These are phyloP conservation scores for Cladosporium sp. DNA, from an alignment of 2,329 filamentous ascomycete species.

Conservation along the genomic window DNA sequence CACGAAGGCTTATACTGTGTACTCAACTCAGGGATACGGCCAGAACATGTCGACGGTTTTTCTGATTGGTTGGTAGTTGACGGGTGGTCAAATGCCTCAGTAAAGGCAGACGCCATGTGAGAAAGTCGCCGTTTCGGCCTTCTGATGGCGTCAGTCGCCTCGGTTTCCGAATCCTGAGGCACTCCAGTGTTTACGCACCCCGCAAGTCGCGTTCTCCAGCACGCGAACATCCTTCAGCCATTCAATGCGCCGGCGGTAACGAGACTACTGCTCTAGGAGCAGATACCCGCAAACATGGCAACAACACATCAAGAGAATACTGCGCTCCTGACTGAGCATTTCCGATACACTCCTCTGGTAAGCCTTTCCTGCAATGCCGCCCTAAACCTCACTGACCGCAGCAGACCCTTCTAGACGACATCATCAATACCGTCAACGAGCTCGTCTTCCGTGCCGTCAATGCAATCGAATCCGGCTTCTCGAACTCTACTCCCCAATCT, in stretches of 20 bases:
- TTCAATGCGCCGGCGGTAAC: conserved; percentile 8
- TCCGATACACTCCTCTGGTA: conserved; percentile 89
- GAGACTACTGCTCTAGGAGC: background rate
- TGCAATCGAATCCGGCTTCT: conserved; percentile 76
- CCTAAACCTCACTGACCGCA: conserved; percentile 12
- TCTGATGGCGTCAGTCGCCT: no score
- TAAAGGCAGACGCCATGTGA: no score
- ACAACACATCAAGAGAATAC: conserved; percentile 41
- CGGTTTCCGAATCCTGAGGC: no score
- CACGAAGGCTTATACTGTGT: conserved; percentile 3
- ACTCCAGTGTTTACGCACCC: conserved; percentile 3
- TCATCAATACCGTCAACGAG: conserved; percentile 94
- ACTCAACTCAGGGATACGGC: conserved; percentile 41
- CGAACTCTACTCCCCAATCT: conserved; percentile 63
- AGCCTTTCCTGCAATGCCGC: conserved; percentile 30
- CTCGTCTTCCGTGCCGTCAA: conserved; percentile 85
- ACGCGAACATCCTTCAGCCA: background rate
- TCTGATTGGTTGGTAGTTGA: background rate
- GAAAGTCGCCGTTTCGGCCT: no score
- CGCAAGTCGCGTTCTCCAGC: background rate
- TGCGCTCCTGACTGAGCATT: conserved; percentile 83
- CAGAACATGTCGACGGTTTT: conserved; percentile 37
- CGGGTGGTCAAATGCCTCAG: no score
- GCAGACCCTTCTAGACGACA: conserved; percentile 90
- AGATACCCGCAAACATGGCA: conserved; percentile 32